Base-by-base conservation (phyloP, 2,329 filamentous ascomycete species). In the Bipolaris victoriae region DNA sequence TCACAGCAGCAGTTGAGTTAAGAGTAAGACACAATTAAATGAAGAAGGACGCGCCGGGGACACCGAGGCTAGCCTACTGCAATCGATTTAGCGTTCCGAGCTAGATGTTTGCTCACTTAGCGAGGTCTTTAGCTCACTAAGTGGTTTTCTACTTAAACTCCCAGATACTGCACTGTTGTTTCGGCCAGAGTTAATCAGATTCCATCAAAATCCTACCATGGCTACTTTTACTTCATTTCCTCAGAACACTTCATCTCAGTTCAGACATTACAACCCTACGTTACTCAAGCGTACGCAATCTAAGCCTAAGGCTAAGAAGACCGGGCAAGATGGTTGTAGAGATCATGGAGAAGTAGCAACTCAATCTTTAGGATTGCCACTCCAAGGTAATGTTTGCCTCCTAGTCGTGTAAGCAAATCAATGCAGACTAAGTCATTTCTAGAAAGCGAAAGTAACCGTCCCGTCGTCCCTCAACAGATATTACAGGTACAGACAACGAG, bases 61-160 rank as follows among this genome's bases (percentile, higher is more conserved):
- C 41, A 52, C 50, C 11, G 3, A 48, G 3, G 36, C 48, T 57
- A 10, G 36, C 11, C 18, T 35, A 44, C 29, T 31, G 41, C 16
- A 31, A 52, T 52, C 5, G 3, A 52, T 52, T 44, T 52, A 57
- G 54, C 36, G 48, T 48, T 18, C 45, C 47, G 26, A 37, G 5
- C 22, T 52, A 24, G 26, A 36, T 44, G 13, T 57, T 15, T 39
- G 41, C 24, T 52, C 43, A 49, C 22, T 13, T 57, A 48, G 29
- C 37, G 52, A 57, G 20, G 41, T 5, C 11, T 18, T 29, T 16
- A 52, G 48, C 35, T 13, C 2, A 2, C 13, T 39, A 1, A 46
- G n/a, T 45, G 3, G 20, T 47, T 41, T 46, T 37, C 48, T 56
- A 56, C 31, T 56, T 51, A 56, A 56, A 43, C 35, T 43, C 35